These are phyloP conservation scores for Clarireedia monteithiana DNA, from an alignment of 2,329 filamentous ascomycete species.

Conservation along the genomic window DNA sequence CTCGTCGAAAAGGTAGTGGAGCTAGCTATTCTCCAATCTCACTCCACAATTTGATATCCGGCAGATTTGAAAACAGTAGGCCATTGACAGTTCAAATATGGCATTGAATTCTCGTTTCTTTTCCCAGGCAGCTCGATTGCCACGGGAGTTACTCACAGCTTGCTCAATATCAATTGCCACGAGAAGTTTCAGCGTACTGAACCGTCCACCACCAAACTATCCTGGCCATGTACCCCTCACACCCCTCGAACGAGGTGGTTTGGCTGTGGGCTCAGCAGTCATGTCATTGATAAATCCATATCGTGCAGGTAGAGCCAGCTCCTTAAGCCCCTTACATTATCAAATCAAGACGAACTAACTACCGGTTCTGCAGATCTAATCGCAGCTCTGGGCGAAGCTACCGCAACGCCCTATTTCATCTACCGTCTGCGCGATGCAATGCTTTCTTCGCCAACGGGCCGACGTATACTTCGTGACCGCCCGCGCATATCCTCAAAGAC, in stretches of 20 bases:
- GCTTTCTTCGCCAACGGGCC: slow-evolving; percentile 75
- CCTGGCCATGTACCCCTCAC: slow-evolving; percentile 83
- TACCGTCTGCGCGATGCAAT: slow-evolving; percentile 85
- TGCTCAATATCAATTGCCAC: slow-evolving; percentile 19
- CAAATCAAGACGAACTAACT: not conserved
- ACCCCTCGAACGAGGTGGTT: slow-evolving; percentile 61
- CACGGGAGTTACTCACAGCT: slow-evolving; percentile 20
- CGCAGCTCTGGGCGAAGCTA: slow-evolving; percentile 87
- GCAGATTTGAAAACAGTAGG: too few relatives aligned
- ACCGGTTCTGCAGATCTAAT: slow-evolving; percentile 65
- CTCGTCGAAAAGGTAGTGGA: too few relatives aligned
- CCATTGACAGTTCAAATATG: slow-evolving; percentile 12
- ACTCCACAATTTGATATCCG: not conserved
- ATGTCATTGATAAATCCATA: slow-evolving; percentile 65
- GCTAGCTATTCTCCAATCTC: not conserved
- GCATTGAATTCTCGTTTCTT: slow-evolving; percentile 18
- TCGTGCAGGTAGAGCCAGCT: slow-evolving; percentile 53
- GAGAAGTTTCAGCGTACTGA: slow-evolving; percentile 68
- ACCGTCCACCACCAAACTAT: slow-evolving; percentile 50
- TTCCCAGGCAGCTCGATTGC: slow-evolving; percentile 14
- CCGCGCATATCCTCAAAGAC: slow-evolving; percentile 76
- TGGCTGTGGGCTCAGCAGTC: slow-evolving; percentile 59
- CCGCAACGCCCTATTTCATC: slow-evolving; percentile 91
- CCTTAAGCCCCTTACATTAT: not conserved
- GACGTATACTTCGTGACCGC: slow-evolving; percentile 82